Evolutionary conservation across 163 green algal genomes (phyloP).

Genomic region (Botryococcus braunii): DNA sequence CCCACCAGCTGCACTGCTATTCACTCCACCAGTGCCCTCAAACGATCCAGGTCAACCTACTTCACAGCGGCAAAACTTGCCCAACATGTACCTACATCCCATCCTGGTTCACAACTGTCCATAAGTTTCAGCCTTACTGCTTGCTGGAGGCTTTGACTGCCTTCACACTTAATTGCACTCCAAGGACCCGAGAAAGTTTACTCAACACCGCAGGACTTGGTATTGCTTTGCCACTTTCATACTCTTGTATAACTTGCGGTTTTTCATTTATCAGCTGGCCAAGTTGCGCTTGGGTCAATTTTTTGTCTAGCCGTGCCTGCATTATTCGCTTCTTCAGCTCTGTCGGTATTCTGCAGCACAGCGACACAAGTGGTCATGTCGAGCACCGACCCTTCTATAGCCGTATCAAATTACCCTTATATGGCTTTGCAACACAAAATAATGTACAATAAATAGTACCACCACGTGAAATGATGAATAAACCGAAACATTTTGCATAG

Average conservation of each 20-base stretch:
- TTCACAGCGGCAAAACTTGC: no score
- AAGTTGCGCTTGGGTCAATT: constrained; percentile 91
- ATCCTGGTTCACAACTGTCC: no score
- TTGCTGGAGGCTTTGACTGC: no score
- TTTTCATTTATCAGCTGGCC: constrained; percentile 94
- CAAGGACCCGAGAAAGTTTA: constrained; percentile 86
- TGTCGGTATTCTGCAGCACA: constrained; percentile 54
- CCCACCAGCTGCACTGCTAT: no score
- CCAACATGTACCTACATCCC: no score
- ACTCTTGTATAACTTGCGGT: constrained; percentile 94
- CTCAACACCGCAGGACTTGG: constrained; percentile 82
- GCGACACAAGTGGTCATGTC: background rate
- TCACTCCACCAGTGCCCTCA: no score
- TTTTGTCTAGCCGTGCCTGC: constrained; percentile 84
- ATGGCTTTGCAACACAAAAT: background rate
- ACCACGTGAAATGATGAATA: no score
- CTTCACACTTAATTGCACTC: constrained; percentile 69
- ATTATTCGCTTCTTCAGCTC: constrained; percentile 93
- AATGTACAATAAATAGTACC: no score
- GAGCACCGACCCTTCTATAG: background rate
- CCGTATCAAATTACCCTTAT: background rate
- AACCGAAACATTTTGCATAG: no score
- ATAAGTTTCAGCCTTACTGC: no score
- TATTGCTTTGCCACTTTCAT: constrained; percentile 94
- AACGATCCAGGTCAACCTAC: no score